Evolutionary conservation across 1,284 basidiomycete genomes (phyloP).

Genomic region (Thelephora terrestris): DNA sequence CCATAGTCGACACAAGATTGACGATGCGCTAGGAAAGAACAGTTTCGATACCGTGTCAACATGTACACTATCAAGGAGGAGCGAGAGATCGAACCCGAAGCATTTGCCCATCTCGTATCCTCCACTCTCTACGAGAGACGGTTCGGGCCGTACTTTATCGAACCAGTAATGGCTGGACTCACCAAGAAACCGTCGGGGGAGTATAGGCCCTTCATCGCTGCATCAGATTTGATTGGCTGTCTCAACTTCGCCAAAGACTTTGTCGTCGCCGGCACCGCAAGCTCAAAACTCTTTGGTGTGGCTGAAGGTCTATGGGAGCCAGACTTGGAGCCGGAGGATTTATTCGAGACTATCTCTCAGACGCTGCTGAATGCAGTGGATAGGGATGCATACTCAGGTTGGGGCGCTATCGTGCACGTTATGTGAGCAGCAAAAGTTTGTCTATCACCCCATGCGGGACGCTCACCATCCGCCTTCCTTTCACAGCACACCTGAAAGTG

Average conservation of each 20-base stretch:
- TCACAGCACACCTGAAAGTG: constrained; percentile 79
- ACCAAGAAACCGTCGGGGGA: constrained; percentile 65
- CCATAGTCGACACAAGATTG: neutral
- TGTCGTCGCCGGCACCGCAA: constrained; percentile 92
- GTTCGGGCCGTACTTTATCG: constrained; percentile 96
- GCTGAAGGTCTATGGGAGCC: constrained; percentile 99
- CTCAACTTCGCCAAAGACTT: constrained; percentile 95
- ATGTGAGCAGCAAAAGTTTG: constrained; percentile 76
- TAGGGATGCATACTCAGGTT: constrained; percentile 93
- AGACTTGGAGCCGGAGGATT: constrained; percentile 89
- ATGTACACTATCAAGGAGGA: constrained; percentile 99
- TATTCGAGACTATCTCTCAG: constrained; percentile 98
- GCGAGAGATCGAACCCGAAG: constrained; percentile 92
- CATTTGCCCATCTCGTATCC: constrained; percentile 92
- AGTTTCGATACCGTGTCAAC: constrained; percentile 90
- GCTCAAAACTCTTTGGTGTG: constrained; percentile 91
- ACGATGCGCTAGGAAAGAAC: constrained; percentile 54
- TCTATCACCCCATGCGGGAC: constrained; percentile 2
- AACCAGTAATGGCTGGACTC: constrained; percentile 93
- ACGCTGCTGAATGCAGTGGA: constrained; percentile 94
- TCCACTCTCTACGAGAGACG: constrained; percentile 96
- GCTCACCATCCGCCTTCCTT: neutral
- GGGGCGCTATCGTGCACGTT: constrained; percentile 93
- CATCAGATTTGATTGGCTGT: constrained; percentile 95
- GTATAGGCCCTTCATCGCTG: constrained; percentile 90